These are phyloP conservation scores for Leptographium flavum DNA, from an alignment of 2,329 filamentous ascomycete species.

Conservation along the genomic window DNA sequence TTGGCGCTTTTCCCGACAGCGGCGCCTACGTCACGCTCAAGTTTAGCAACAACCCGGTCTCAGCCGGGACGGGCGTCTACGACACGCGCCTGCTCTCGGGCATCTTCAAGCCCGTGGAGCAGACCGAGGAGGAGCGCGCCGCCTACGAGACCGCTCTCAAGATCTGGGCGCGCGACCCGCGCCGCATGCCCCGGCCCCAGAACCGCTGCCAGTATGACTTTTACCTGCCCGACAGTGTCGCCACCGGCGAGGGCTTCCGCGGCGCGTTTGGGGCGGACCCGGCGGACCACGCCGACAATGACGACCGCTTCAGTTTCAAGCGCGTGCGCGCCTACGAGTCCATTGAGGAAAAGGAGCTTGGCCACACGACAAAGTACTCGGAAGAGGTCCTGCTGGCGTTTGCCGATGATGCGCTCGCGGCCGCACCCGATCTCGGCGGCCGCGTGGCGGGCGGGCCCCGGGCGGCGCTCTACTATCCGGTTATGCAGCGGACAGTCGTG, in stretches of 20 bases:
- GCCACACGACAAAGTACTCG: slow-evolving; percentile 45
- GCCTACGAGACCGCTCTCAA: slow-evolving; percentile 35
- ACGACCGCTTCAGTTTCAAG: slow-evolving; percentile 44
- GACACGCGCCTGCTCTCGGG: slow-evolving; percentile 47
- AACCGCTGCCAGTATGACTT: slow-evolving; percentile 53
- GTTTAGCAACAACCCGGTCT: slow-evolving; percentile 51
- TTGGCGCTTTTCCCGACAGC: slow-evolving; percentile 54
- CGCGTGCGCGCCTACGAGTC: slow-evolving; percentile 53
- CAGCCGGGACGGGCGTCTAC: slow-evolving; percentile 33
- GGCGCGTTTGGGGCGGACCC: slow-evolving; percentile 42
- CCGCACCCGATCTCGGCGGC: slow-evolving; percentile 14
- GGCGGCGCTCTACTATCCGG: slow-evolving; percentile 53
- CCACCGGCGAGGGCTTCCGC: slow-evolving; percentile 40
- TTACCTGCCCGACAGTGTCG: slow-evolving; percentile 39
- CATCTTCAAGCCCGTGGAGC: slow-evolving; percentile 45
- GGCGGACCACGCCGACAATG: slow-evolving; percentile 26
- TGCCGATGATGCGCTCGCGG: slow-evolving; percentile 30
- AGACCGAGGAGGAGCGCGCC: slow-evolving; percentile 37
- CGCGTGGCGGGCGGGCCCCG: slow-evolving; percentile 33
- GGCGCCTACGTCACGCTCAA: slow-evolving; percentile 58
- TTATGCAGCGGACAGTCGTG: slow-evolving; percentile 49
- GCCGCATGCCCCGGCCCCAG: slow-evolving; percentile 38
- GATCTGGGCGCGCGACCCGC: slow-evolving; percentile 41
- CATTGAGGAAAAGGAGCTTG: slow-evolving; percentile 39
- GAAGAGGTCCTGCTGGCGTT: slow-evolving; percentile 48